Evolutionary conservation across 2,329 filamentous ascomycete species (phyloP), one percentile per base, ranked within the genome.

Genomic region (Diaporthe vexans): DNA sequence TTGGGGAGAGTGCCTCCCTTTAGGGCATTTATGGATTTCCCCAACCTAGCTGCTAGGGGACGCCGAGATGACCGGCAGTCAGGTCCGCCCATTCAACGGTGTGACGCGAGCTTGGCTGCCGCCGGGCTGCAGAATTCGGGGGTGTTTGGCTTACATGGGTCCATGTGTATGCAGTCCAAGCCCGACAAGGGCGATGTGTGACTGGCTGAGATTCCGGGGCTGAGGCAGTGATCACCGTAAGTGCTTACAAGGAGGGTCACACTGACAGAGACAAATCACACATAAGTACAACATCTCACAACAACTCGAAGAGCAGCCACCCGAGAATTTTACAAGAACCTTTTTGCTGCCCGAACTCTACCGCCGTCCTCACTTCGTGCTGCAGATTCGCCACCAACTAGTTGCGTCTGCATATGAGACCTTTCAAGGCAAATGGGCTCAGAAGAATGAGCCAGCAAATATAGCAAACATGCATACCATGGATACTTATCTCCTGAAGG

Each of bases 401-500:
- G 17, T 29, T 40, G 46, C 29, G 6, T 51, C 57, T 29, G 24
- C 43, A 29, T 21, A 52, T 48, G 33, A 46, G 15, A 13, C 15
- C 9, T n/a, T 9, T 21, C 35, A n/a, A 9, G n/a, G 26, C 52
- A 71, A 5, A 54, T 71, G 24, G 58, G 46, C 0, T 9, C 43
- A 19, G 33, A 46, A 29, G 57, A 72, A 72, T 54, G 46, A 72
- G 8, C 21, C 33, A 24, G 21, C 21, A 19, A 26, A 24, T 43
- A 13, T 9, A 24, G 21, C 21, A 24, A 26, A 24, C 29, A 13
- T 9, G 21, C 24, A 15, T 48, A 56, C 6, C 17, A 74, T 74
- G 73, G 73, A 74, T 17, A 65, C 57, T 7, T 74, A 74, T 43
- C 67, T 74, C 24, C 69, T 74, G 15, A 72, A 52, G 24, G 73